Evolutionary conservation across 768 basidiomycete genomes (phyloP).

Genomic region (Xerocomellus chrysenteron): DNA sequence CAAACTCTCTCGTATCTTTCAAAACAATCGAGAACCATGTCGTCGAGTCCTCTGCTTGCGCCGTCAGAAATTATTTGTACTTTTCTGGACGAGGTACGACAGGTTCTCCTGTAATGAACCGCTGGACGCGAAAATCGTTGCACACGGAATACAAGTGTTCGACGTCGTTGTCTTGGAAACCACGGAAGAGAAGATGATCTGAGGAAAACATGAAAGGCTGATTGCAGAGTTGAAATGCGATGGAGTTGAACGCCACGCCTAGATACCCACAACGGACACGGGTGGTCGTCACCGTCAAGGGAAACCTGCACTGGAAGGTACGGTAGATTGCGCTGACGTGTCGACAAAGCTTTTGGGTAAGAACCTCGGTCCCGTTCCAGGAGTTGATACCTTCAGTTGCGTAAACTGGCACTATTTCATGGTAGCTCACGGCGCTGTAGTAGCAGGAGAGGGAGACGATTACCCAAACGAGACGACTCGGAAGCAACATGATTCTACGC

Average conservation of each 20-base stretch:
- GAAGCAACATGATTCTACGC: too few species aligned
- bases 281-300: neutral
- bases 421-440: too few species aligned
- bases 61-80: conserved; percentile 4
- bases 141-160: conserved; percentile 3
- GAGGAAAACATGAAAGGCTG: conserved; percentile 5
- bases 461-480: too few species aligned
- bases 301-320: too few species aligned
- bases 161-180: conserved; percentile 5
- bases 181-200: conserved; percentile 10
- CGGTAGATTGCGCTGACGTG: too few species aligned
- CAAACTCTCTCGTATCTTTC: conserved; percentile 2
- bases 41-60: conserved; percentile 4
- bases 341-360: too few species aligned
- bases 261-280: neutral
- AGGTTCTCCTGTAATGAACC: conserved; percentile 5
- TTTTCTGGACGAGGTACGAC: conserved; percentile 3
- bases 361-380: neutral
- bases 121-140: conserved; percentile 5
- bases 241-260: neutral
- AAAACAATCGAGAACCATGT: conserved; percentile 11
- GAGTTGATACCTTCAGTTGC: neutral
- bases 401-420: neutral
- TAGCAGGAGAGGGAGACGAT: neutral
- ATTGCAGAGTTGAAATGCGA: neutral